A percentile compares a stretch with the other conserved stretches of the same genome.
Conservation (phyloP, 352 stramenopile genomes). For the Globisporangium splendens region DNA sequence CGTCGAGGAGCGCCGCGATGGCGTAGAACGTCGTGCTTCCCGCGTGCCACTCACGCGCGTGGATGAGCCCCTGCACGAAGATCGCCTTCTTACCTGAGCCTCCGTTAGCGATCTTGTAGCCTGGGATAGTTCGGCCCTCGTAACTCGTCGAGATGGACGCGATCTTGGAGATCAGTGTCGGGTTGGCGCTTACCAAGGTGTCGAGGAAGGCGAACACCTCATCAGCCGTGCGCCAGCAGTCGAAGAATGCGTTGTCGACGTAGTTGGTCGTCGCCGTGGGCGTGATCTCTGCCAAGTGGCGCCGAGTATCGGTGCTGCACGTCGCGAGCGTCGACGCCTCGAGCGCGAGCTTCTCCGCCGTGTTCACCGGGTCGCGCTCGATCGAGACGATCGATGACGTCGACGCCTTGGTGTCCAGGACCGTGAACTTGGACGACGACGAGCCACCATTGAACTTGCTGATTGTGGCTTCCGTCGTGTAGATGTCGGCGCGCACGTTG, state of each 20-base stretch:
- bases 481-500: conserved; percentile 8
- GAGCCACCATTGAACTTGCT: conserved; percentile 3
- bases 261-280: conserved; percentile 14
- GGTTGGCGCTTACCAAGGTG: conserved; percentile 7
- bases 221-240: conserved; percentile 21
- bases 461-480: conserved; percentile 6
- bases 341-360: neutral
- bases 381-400: neutral
- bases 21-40: conserved; percentile 13
- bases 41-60: conserved; percentile 13
- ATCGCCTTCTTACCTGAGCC: conserved; percentile 8
- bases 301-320: neutral
- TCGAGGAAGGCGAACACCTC: conserved; percentile 27
- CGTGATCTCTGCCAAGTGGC: conserved; percentile 2
- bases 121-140: conserved; percentile 18
- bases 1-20: conserved; percentile 16
- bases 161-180: conserved; percentile 14
- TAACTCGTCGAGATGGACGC: conserved; percentile 10
- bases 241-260: conserved; percentile 24
- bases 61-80: conserved; percentile 17
- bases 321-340: conserved; percentile 1
- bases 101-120: conserved; percentile 19
- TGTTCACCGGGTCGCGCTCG: conserved; percentile 2
- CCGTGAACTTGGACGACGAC: neutral
- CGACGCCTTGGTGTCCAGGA: neutral